Conservation (phyloP, 352 stramenopile genomes). For the Phytophthora quininea region DNA sequence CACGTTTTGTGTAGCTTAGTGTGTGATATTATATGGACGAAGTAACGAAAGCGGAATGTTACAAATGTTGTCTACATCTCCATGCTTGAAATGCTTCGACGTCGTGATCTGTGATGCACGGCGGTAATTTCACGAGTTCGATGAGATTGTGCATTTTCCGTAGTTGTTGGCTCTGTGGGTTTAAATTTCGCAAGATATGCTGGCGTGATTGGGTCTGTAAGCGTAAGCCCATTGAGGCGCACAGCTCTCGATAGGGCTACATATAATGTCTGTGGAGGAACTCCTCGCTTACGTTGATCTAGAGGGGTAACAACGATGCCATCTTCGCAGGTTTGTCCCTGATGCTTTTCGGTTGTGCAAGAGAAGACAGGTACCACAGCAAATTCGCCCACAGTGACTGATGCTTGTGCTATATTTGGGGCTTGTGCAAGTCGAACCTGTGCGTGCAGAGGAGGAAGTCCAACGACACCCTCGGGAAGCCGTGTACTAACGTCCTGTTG, state of each 20-base stretch:
- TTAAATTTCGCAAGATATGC: constrained; percentile 3
- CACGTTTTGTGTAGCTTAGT: no score
- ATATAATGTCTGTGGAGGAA: constrained; percentile 2
- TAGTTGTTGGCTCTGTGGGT: background rate
- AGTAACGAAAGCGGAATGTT: no score
- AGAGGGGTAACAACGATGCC: background rate
- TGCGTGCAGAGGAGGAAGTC: constrained; percentile 4
- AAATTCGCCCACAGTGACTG: constrained; percentile 19
- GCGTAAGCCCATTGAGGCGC: background rate
- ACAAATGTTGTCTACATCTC: background rate
- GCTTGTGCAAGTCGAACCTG: background rate
- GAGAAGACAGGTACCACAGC: constrained; percentile 18
- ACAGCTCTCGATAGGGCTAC: constrained; percentile 5
- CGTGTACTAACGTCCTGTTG: constrained; percentile 7
- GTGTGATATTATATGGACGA: no score
- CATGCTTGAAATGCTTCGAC: background rate
- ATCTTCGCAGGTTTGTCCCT: constrained; percentile 10
- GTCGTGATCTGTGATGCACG: background rate
- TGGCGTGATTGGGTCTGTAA: constrained; percentile 3
- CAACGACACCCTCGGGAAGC: constrained; percentile 15
- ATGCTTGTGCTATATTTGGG: constrained; percentile 1
- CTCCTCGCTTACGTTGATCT: background rate
- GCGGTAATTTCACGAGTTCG: background rate
- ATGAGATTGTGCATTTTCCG: constrained; percentile 2
- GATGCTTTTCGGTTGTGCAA: constrained; percentile 27